These are phyloP conservation scores for Farysia itapuensis DNA, from an alignment of 1,284 basidiomycete genomes.

Conservation along the genomic window DNA sequence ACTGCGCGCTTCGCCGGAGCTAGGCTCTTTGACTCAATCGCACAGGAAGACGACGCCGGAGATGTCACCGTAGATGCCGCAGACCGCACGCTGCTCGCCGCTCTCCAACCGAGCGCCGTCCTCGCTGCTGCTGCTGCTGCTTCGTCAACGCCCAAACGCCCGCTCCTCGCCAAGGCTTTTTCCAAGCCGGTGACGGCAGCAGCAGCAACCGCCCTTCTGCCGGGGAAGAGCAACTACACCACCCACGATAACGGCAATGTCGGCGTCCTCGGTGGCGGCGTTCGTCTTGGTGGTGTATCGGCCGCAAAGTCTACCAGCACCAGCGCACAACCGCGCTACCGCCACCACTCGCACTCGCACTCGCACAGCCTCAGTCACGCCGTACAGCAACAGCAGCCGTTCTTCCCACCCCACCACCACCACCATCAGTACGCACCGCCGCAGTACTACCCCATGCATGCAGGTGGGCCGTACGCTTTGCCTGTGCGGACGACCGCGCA, in stretches of 20 bases:
- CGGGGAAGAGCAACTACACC: slow-evolving; percentile 42
- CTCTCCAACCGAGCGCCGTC: background rate
- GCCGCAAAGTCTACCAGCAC: background rate
- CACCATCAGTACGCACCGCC: background rate
- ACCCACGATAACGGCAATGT: slow-evolving; percentile 52
- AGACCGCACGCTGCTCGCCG: slow-evolving; percentile 12
- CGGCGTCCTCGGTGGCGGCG: slow-evolving; percentile 49
- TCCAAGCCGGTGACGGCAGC: background rate
- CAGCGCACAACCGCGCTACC: slow-evolving; percentile 5
- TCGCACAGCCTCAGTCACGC: slow-evolving; percentile 6
- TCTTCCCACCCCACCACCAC: too few relatives aligned
- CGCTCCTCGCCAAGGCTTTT: background rate
- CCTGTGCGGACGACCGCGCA: slow-evolving; percentile 27
- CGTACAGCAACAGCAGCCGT: slow-evolving; percentile 3
- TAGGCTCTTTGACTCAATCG: slow-evolving; percentile 13
- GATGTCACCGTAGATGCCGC: slow-evolving; percentile 24
- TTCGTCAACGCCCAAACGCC: slow-evolving; percentile 2
- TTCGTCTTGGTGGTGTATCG: slow-evolving; percentile 29
- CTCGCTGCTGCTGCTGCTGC: too few relatives aligned
- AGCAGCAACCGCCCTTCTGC: slow-evolving; percentile 3
- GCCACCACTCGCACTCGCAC: slow-evolving; percentile 26
- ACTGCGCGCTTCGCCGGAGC: slow-evolving; percentile 23
- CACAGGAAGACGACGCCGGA: slow-evolving; percentile 8
- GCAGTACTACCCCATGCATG: slow-evolving; percentile 3
- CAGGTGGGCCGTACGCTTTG: slow-evolving; percentile 23